Base-by-base conservation (phyloP, 176 grass and related monocot species). In the Zoysia japonica region DNA sequence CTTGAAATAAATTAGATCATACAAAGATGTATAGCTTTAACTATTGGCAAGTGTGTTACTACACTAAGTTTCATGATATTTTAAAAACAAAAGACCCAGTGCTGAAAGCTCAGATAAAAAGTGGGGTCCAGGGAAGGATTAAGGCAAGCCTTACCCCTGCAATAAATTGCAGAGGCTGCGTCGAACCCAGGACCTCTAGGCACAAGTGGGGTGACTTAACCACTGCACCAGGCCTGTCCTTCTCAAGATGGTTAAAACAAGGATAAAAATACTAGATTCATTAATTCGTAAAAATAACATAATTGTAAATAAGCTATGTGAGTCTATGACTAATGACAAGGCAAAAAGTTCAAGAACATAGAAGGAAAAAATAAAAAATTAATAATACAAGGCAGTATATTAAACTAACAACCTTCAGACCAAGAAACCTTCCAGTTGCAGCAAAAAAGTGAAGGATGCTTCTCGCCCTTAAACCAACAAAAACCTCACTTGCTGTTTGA, bases 391-490 rank as follows among this genome's bases (percentile, higher is more conserved):
- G n/a, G 61, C 14, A 73, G 9, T 52, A 83, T 62, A 83, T 41
- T 47, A 83, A 44, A 48, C 70, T 74, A 14, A 77, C 68, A 82
- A 97, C 94, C 91, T 97, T 91, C 40, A 92, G 66, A 67, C 91
- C 89, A 4, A 94, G 74, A 90, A 94, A 92, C 54, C 86, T 90
- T 88, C 85, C 94, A 70, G 67, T 88, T 54, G 90, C 85, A 66
- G 94, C 80, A 85, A 94, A 92, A 78, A 90, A 87, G 44, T 94
- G 85, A 73, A 97, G 91, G 74, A 97, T 92, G 88, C 91, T 97
- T 68, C 83, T 94, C 70, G 79, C 90, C 70, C 84, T 88, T 87
- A 97, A 94, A 73, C 66, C 94, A 47, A 86, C 55, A 80, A 97
- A 97, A 74, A 91, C 87, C 78, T 97, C 89, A n/a, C 61, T 79